A percentile compares a stretch with the other conserved stretches of the same genome.
phyloP scores from a whole-genome alignment of 2,329 filamentous ascomycete genomes.

The Pestalotiopsis sp. region DNA sequence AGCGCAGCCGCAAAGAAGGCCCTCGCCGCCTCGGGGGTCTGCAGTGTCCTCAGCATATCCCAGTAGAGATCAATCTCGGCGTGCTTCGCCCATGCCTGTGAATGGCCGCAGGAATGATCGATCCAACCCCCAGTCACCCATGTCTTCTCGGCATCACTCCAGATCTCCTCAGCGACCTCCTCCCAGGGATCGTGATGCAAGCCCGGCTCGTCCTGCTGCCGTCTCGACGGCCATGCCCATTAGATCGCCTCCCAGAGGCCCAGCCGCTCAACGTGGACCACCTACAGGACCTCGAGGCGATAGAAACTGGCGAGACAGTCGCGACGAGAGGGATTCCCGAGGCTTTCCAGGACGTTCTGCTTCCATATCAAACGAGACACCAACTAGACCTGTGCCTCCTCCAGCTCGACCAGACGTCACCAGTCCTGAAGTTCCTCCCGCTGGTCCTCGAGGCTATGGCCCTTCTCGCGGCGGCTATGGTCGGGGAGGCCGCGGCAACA shows the following conservation, averaged over 20 bases:
- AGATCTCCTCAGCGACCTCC: conserved; percentile 29
- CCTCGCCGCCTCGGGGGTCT: conserved; percentile 52
- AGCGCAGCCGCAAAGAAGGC: conserved; percentile 46
- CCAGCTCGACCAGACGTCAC: conserved; percentile 38
- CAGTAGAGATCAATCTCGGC: conserved; percentile 53
- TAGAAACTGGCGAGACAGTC: conserved; percentile 15
- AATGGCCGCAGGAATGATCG: conserved; percentile 48
- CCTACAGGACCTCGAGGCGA: conserved; percentile 44
- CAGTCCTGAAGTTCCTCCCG: conserved; percentile 53
- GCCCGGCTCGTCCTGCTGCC: conserved; percentile 19
- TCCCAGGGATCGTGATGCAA: conserved; percentile 29
- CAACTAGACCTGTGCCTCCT: conserved; percentile 31
- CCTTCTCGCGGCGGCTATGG: conserved; percentile 45
- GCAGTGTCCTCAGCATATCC: conserved; percentile 52
- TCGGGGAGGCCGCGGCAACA: conserved; percentile 47
- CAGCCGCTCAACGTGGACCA: conserved; percentile 54
- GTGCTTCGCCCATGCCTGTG: conserved; percentile 54
- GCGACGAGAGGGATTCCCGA: conserved; percentile 40
- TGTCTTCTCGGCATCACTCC: conserved; percentile 30
- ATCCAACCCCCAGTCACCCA: conserved; percentile 48
- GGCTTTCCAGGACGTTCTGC: conserved; percentile 30
- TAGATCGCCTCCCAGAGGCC: conserved; percentile 57
- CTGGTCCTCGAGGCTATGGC: conserved; percentile 58
- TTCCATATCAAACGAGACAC: conserved; percentile 28
- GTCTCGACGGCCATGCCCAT: conserved; percentile 26